phyloP scores from a whole-genome alignment of 768 basidiomycete species.

The Daedalea quercina region DNA sequence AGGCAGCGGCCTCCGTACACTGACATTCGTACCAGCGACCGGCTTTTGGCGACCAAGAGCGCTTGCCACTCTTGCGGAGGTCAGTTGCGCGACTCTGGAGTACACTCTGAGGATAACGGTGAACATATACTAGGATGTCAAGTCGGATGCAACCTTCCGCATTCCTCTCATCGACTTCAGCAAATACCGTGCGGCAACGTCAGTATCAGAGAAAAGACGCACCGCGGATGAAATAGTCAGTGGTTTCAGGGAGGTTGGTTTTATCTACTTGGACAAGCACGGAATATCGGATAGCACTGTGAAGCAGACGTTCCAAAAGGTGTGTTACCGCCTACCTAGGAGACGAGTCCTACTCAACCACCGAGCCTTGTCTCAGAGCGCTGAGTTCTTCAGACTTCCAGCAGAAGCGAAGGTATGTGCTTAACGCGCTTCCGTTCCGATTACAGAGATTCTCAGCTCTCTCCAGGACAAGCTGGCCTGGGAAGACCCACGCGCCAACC shows the following conservation, averaged over 20 bases:
- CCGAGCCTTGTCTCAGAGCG: conserved; percentile 42
- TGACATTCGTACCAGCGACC: neutral
- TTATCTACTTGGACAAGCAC: conserved; percentile 72
- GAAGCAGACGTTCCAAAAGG: conserved; percentile 59
- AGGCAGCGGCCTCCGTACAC: neutral
- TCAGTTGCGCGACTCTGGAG: neutral
- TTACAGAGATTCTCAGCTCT: neutral
- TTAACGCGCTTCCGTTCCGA: neutral
- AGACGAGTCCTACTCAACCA: neutral
- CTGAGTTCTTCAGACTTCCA: conserved; percentile 67
- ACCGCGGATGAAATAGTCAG: conserved; percentile 65
- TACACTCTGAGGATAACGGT: neutral
- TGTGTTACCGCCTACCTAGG: conserved; percentile 15
- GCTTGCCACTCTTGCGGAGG: conserved; percentile 7
- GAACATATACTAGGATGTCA: neutral
- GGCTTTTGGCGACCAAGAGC: neutral
- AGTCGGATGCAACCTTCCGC: conserved; percentile 12
- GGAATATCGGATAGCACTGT: conserved; percentile 57
- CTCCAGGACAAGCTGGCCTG: conserved; percentile 58
- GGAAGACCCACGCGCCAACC: conserved; percentile 81
- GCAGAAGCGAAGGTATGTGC: conserved; percentile 46
- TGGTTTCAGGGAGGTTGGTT: conserved; percentile 77
- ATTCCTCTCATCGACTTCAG: conserved; percentile 80
- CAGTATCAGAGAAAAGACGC: conserved; percentile 46
- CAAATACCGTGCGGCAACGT: conserved; percentile 49